phyloP scores from a whole-genome alignment of 2,329 filamentous ascomycete genomes.

The Cercospora sp. region DNA sequence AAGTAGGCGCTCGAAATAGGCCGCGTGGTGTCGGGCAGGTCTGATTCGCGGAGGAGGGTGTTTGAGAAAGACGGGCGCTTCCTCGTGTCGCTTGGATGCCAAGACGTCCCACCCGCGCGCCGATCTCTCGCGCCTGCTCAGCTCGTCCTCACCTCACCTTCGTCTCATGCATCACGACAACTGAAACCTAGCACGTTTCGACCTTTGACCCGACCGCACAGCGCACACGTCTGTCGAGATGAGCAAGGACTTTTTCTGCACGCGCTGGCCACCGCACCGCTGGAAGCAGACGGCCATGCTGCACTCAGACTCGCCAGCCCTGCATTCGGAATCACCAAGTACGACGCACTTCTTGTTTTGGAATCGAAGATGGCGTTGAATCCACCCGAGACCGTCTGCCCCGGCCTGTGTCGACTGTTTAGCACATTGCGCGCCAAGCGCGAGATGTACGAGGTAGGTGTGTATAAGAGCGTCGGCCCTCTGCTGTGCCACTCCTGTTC shows the following conservation, averaged over 20 bases:
- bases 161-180: slow-evolving; percentile 9
- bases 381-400: slow-evolving; percentile 15
- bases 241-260: slow-evolving; percentile 23
- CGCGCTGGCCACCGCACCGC: slow-evolving; percentile 6
- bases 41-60: slow-evolving; percentile 8
- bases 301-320: slow-evolving; percentile 12
- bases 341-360: slow-evolving; percentile 20
- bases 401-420: slow-evolving; percentile 18
- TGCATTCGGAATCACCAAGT: slow-evolving; percentile 9
- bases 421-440: background rate
- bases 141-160: slow-evolving; percentile 5
- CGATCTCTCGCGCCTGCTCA: background rate
- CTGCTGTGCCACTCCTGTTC: background rate
- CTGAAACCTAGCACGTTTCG: slow-evolving; percentile 24
- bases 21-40: background rate
- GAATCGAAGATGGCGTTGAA: slow-evolving; percentile 18
- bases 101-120: background rate
- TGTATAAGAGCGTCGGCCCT: slow-evolving; percentile 20
- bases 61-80: slow-evolving; percentile 5
- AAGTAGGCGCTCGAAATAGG: slow-evolving; percentile 12
- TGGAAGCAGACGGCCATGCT: slow-evolving; percentile 1
- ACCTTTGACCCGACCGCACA: slow-evolving; percentile 3
- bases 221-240: slow-evolving; percentile 23
- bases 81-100: background rate
- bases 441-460: background rate